Evolutionary conservation across 2,329 filamentous ascomycete species (phyloP).

Genomic region (Xylaria sp.): DNA sequence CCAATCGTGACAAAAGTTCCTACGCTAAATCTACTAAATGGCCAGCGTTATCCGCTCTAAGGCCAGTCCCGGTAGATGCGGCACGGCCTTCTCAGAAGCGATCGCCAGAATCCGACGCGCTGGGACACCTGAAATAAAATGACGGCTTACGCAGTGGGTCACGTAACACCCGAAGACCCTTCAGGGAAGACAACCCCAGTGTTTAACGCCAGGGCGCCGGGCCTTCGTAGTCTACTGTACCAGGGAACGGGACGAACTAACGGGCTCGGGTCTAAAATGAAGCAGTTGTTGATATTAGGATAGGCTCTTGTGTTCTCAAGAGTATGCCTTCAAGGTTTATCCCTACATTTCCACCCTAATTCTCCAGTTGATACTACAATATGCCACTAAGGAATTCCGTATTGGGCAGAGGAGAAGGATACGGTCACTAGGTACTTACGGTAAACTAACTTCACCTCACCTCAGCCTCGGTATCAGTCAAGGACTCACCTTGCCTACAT

Average conservation of each 20-base stretch:
- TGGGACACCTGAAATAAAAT: constrained; percentile 21
- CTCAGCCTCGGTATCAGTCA: not conserved
- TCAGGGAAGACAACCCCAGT: not conserved
- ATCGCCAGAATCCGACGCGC: constrained; percentile 12
- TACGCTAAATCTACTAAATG: not conserved
- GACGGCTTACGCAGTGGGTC: constrained; percentile 12
- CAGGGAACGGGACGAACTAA: constrained; percentile 16
- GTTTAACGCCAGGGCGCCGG: constrained; percentile 10
- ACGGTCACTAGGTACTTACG: not conserved
- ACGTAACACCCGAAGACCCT: not conserved
- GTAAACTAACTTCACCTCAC: not conserved
- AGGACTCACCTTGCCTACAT: not conserved
- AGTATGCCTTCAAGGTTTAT: constrained; percentile 14
- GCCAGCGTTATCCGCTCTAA: not conserved
- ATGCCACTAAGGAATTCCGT: not conserved
- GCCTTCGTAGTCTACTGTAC: too few species aligned
- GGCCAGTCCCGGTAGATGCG: constrained; percentile 16
- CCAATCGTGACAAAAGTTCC: constrained; percentile 23
- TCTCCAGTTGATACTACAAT: not conserved
- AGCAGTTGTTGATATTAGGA: not conserved
- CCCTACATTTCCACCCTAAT: not conserved
- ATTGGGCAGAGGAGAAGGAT: not conserved
- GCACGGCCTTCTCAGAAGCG: constrained; percentile 21
- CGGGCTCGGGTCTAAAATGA: constrained; percentile 12
- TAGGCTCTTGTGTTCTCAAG: not conserved